phyloP scores from a whole-genome alignment of 768 basidiomycete species.

The Trametes meyenii region DNA sequence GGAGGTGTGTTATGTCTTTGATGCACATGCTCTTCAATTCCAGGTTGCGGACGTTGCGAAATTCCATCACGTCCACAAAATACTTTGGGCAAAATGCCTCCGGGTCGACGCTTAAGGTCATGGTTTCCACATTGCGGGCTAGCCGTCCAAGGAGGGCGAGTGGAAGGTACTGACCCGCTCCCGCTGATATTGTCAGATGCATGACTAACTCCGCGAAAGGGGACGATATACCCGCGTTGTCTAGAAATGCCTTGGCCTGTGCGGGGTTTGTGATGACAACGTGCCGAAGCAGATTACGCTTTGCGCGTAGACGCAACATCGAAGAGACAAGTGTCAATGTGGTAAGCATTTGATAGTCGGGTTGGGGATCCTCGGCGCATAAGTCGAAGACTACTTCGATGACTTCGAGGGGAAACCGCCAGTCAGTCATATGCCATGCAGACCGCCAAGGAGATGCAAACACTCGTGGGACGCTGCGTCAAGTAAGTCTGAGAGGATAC shows the following conservation, averaged over 20 bases:
- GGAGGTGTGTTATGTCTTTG: not conserved
- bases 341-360: not conserved
- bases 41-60: not conserved
- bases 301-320: not conserved
- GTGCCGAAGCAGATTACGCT: slow-evolving; percentile 1
- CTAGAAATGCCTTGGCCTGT: not conserved
- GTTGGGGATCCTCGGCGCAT: not conserved
- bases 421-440: not conserved
- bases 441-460: not conserved
- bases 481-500: too few species aligned
- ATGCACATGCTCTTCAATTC: not conserved
- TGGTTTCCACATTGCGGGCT: not conserved
- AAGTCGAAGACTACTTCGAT: slow-evolving; percentile 5
- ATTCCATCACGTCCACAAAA: not conserved
- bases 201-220: not conserved
- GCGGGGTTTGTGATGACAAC: not conserved
- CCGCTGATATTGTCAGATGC: not conserved
- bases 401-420: slow-evolving; percentile 3
- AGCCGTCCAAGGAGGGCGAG: not conserved
- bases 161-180: not conserved
- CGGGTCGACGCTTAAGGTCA: not conserved
- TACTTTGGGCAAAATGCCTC: not conserved
- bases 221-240: not conserved
- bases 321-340: not conserved
- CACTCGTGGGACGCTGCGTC: too few species aligned